These are phyloP conservation scores for Sphagnurus paluster DNA, from an alignment of 1,284 basidiomycete species.

Conservation along the genomic window DNA sequence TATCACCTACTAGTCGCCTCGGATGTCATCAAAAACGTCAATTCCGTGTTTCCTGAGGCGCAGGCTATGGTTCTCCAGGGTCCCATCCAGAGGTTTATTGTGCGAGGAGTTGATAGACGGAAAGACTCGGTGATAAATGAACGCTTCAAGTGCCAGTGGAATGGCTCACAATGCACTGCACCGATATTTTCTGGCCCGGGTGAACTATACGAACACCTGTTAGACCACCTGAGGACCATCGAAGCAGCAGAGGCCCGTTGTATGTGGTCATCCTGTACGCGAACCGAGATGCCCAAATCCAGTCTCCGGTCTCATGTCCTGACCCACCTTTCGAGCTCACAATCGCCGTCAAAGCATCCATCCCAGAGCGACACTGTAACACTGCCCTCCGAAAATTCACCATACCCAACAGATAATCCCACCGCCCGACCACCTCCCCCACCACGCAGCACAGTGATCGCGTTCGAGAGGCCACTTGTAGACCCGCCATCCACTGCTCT, in stretches of 20 bases:
- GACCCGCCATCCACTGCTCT: constrained; percentile 74
- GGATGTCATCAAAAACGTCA: constrained; percentile 87
- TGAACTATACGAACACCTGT: constrained; percentile 69
- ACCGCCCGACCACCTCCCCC: constrained; percentile 66
- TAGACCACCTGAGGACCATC: constrained; percentile 52
- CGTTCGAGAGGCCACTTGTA: constrained; percentile 51
- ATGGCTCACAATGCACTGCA: constrained; percentile 53
- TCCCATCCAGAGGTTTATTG: constrained; percentile 72
- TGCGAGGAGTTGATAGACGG: constrained; percentile 72
- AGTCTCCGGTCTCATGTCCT: constrained; percentile 64
- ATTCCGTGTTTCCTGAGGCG: constrained; percentile 74
- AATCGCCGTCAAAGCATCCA: constrained; percentile 54
- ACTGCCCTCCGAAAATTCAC: constrained; percentile 49
- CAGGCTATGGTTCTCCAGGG: constrained; percentile 81
- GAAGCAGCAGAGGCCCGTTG: constrained; percentile 52
- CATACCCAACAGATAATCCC: constrained; percentile 59
- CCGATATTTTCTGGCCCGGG: constrained; percentile 48
- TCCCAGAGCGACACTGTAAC: constrained; percentile 71
- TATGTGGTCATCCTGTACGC: constrained; percentile 65
- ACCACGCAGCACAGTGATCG: constrained; percentile 55
- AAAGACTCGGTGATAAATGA: constrained; percentile 56
- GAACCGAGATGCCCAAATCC: constrained; percentile 44
- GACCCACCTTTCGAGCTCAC: constrained; percentile 66
- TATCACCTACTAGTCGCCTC: constrained; percentile 71
- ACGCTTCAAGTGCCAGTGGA: constrained; percentile 70